Percentiles rank a stretch among this genome's conserved stretches.
Conservation (phyloP, 2,329 filamentous ascomycete species). For the Lasiodiplodia hormozganensis region DNA sequence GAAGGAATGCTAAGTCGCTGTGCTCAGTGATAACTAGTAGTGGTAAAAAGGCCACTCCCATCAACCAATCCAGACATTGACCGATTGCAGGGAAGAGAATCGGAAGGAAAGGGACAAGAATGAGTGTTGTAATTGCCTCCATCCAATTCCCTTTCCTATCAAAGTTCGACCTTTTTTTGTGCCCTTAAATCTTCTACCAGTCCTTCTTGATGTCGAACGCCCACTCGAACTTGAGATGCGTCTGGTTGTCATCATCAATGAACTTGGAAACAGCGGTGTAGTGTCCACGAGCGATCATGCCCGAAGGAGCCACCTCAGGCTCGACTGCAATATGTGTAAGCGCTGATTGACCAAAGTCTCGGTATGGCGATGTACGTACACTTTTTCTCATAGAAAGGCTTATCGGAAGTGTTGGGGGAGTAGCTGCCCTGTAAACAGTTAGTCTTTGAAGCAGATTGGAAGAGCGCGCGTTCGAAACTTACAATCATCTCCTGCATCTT, state of each 20-base stretch:
- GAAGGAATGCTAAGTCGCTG: constrained; percentile 20
- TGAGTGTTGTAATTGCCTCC: constrained; percentile 14
- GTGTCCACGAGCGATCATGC: constrained; percentile 87
- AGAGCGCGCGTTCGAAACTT: constrained; percentile 30
- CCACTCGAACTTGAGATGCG: constrained; percentile 93
- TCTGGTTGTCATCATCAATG: constrained; percentile 91
- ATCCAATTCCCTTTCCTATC: not conserved
- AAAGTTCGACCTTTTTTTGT: not conserved
- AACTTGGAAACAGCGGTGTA: constrained; percentile 92
- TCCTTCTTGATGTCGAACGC: constrained; percentile 96
- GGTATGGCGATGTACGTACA: constrained; percentile 67
- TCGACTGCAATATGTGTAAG: constrained; percentile 65
- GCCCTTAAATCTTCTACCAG: constrained; percentile 65
- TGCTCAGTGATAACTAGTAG: constrained; percentile 17
- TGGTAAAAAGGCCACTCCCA: constrained; percentile 8
- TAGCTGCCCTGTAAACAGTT: constrained; percentile 75
- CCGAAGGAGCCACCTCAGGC: constrained; percentile 88
- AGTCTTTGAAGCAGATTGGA: constrained; percentile 22
- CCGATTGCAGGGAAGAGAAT: not conserved
- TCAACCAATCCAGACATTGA: constrained; percentile 7
- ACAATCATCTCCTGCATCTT: constrained; percentile 99
- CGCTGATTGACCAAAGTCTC: constrained; percentile 2
- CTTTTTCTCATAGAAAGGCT: constrained; percentile 84
- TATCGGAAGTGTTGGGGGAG: constrained; percentile 88
- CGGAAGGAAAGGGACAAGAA: constrained; percentile 1